Evolutionary conservation across 2,329 filamentous ascomycete species (phyloP), one percentile per base, ranked within the genome.

Genomic region (Lomentospora prolificans): DNA sequence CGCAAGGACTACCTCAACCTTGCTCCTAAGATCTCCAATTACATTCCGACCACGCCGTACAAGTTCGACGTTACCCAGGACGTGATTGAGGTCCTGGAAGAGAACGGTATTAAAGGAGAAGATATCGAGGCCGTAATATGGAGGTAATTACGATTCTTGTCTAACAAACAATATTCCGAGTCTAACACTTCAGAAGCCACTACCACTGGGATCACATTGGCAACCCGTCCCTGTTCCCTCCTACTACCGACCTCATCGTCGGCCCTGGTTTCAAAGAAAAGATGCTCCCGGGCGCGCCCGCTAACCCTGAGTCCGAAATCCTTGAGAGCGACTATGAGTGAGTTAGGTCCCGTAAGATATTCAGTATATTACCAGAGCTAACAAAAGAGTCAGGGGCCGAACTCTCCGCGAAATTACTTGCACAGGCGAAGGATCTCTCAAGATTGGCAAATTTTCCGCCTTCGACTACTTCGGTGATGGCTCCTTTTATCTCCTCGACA

Each of bases 151-250:
- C n/a, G n/a, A n/a, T n/a, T n/a, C n/a, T n/a, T n/a, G n/a, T n/a
- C n/a, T n/a, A n/a, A n/a, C n/a, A n/a, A n/a, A n/a, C n/a, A n/a
- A n/a, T n/a, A n/a, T 33, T 33, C 30, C 12, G 6, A 7, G 30
- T 6, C 30, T 33, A 33, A 33, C 3, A 8, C 25, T 25, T n/a
- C 22, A 8, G 27, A 63, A 72, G 71, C 57, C 75, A 79, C 58
- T 74, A 69, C 64, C 72, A 75, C 58, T 75, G 69, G 30, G 30
- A 82, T 60, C 79, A 82, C 56, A 74, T 71, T 5, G 80, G 79
- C 0, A 73, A 80, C 55, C 67, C 72, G 0, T 69, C 71, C 0
- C 65, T 62, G 0, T 81, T 81, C 51, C 75, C 76, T 0, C 1
- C 60, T 0, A 64, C 60, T 1, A 78, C 76, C 0, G 68, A 73